These are phyloP conservation scores for Dictyostelium purpureum DNA, from an alignment of 78 protist species.

Conservation along the genomic window DNA sequence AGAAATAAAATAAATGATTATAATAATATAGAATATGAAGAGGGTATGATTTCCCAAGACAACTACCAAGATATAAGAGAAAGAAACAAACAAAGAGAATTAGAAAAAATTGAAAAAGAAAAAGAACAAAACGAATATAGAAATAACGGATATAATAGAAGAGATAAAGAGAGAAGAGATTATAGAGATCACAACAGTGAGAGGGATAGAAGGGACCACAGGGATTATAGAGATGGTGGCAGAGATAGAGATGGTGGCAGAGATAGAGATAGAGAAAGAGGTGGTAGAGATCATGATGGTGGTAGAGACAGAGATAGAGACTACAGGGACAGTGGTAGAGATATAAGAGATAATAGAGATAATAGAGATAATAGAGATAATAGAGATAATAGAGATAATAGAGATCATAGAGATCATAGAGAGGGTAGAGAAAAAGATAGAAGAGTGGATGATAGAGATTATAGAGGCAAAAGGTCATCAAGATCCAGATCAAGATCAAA, in stretches of 20 bases:
- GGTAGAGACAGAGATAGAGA: not conserved
- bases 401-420: not conserved
- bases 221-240: not conserved
- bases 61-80: slow-evolving; percentile 13
- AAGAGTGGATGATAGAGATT: not conserved
- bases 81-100: slow-evolving; percentile 3
- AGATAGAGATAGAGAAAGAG: not conserved
- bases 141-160: not conserved
- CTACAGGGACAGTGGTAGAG: not conserved
- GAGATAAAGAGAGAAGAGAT: slow-evolving; percentile 4
- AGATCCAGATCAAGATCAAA: not conserved
- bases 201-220: not conserved
- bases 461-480: not conserved
- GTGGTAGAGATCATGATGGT: not conserved
- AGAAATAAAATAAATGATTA: not conserved
- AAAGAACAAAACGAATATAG: not conserved
- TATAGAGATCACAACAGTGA: not conserved
- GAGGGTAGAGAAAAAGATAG: too few relatives aligned
- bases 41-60: slow-evolving; percentile 11
- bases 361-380: not conserved
- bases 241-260: not conserved
- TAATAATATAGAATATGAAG: not conserved
- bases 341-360: not conserved
- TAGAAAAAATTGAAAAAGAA: slow-evolving; percentile 16
- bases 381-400: not conserved